These are phyloP conservation scores for Wickerhamiella vanderwaltii DNA, from an alignment of 805 yeast genomes.

Conservation along the genomic window DNA sequence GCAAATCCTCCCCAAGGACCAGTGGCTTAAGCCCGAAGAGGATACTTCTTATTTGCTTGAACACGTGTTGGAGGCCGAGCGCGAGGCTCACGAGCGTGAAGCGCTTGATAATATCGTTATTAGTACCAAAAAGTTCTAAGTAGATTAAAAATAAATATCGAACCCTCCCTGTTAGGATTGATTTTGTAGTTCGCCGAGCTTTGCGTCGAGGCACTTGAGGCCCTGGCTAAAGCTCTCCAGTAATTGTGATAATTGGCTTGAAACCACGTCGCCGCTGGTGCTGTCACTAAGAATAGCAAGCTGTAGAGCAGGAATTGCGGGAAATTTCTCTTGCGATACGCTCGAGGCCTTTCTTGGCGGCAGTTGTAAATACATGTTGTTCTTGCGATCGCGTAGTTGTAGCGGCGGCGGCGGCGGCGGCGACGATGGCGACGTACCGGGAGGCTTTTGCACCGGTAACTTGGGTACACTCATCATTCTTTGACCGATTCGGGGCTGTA, in stretches of 20 bases:
- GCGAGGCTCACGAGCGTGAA: conserved; percentile 75
- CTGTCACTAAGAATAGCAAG: conserved; percentile 29
- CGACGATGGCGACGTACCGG: too few relatives aligned
- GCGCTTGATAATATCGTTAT: conserved; percentile 70
- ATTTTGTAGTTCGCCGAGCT: conserved; percentile 4
- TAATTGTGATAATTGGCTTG: conserved; percentile 26
- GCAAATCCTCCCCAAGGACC: conserved; percentile 68
- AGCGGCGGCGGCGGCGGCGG: conserved; percentile 4
- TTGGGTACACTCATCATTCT: conserved; percentile 6
- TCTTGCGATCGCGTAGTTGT: conserved; percentile 6
- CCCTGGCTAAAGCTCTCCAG: conserved; percentile 25
- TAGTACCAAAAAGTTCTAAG: conserved; percentile 20
- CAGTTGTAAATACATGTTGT: background rate
- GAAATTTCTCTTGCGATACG: conserved; percentile 16
- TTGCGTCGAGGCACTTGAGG: conserved; percentile 11
- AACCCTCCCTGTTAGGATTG: too few relatives aligned
- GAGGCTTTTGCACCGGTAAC: background rate
- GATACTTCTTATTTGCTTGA: conserved; percentile 58
- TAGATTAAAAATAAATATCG: conserved; percentile 6
- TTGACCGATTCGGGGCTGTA: conserved; percentile 9
- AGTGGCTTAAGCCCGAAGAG: conserved; percentile 68
- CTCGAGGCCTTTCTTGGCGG: background rate
- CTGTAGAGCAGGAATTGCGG: conserved; percentile 28
- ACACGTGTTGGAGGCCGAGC: conserved; percentile 86
- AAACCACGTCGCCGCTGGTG: conserved; percentile 27